Evolutionary conservation across 2,329 filamentous ascomycete species (phyloP), one percentile per base, ranked within the genome.

Genomic region (Xylariomycetidae sp.): DNA sequence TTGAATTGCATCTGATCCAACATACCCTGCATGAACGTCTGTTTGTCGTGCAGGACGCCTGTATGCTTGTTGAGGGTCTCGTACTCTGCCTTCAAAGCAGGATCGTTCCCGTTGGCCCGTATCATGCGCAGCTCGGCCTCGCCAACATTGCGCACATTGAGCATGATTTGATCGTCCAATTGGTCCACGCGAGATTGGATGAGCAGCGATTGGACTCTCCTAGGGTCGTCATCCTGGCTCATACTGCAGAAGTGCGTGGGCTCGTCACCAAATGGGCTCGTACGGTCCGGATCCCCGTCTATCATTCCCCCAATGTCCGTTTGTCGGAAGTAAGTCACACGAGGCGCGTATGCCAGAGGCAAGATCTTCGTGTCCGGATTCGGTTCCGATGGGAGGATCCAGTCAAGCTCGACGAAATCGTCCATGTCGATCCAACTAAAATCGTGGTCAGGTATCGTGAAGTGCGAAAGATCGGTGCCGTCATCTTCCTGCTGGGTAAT

Each of bases 351-450:
- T 0, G 85, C 89, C 7, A 98, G 72, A 0, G 93, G 93, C 34
- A 98, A 63, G 28, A 98, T 98, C 58, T 92, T 89, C 1, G 90
- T 96, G 46, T 93, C 83, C 1, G 90, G 89, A 46, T 95, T 93
- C 19, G 83, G 78, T 53, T 94, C 86, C 10, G 86, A 83, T 1
- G 90, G 90, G 16, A 95, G 63, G 34, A 95, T 89, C 90, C 90
- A 96, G 56, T 95, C 93, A 15, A 98, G 67, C 58, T 98, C 92
- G 19, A 98, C 89, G 60, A 98, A 98, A 56, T 98, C 92, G 54
- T 98, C 92, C 88, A 98, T 96, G 53, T 98, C 92, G 42, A 98
- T 89, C 92, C 92, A 98, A 35, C 82, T 88, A 47, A 88, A 80
- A 52, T 98, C 92, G 34, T 93, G 85, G 56, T 98, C 92, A 0